Conservation (phyloP, 1,284 basidiomycete species). For the Abortiporus biennis region DNA sequence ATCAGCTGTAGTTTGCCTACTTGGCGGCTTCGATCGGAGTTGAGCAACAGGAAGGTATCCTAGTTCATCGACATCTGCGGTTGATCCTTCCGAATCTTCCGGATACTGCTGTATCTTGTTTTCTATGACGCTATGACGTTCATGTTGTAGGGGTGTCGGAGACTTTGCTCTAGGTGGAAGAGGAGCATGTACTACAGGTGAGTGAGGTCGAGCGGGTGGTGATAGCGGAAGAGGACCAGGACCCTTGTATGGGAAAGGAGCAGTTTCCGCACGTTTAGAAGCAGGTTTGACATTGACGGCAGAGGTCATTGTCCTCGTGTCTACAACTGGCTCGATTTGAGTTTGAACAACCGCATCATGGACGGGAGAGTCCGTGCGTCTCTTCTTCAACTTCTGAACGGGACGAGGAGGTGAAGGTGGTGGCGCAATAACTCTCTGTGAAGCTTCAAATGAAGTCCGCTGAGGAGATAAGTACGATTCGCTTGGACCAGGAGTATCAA, state of each 20-base stretch:
- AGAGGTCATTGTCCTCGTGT: no score
- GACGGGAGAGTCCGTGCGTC: no score
- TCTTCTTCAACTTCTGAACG: no score
- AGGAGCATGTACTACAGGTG: constrained; percentile 1
- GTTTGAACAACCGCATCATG: no score
- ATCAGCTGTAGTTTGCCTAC: constrained; percentile 9
- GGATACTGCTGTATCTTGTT: constrained; percentile 9
- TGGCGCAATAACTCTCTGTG: no score
- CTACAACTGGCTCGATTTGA: no score
- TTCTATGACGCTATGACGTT: neutral
- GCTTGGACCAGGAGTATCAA: no score
- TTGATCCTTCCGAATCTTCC: constrained; percentile 9
- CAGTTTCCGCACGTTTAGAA: neutral
- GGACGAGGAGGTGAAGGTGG: no score
- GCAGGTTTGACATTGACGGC: no score
- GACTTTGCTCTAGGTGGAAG: constrained; percentile 6
- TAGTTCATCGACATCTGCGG: no score
- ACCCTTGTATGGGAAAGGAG: neutral
- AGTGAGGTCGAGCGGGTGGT: constrained; percentile 3
- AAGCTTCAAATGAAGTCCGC: no score
- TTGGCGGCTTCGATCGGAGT: constrained; percentile 12
- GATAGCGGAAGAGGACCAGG: neutral
- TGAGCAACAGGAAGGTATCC: constrained; percentile 20
- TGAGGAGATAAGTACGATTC: no score
- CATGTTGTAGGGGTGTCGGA: neutral